Base-by-base conservation (phyloP, 331 rosid genomes). In the Stylosanthes scabra region DNA sequence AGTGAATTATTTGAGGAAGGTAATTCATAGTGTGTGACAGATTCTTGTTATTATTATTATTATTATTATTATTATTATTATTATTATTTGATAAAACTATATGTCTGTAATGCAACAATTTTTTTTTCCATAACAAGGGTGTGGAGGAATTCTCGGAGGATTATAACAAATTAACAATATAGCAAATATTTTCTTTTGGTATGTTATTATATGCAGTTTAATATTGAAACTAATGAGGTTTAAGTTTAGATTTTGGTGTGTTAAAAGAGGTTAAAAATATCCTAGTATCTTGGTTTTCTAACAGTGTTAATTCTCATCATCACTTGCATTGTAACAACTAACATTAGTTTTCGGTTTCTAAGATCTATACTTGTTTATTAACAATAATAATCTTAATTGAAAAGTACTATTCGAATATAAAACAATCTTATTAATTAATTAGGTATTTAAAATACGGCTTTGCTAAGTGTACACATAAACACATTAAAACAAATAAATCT, bases 1-100 rank as follows among this genome's bases (percentile, higher is more conserved):
- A 59, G 63, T 41, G 34, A 71, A 78, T 46, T 72, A 78, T 46
- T 72, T 37, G 63, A 71, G 81, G 72, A 64, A 70, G 86, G 87
- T 2, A 63, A 5, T 75, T 58, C 87, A 76, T 83, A 9, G 71
- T 46, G 87, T 46, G 87, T 46, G 87, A 90, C 91, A 79, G 64
- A 88, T 81, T 87, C 29, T 81, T 52, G 8, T 52, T 52, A 9
- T 14, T 52, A 84, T 70, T 78, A n/a, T 20, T 20, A 0, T 20
- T 20, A 20, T 20, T 20, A 0, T 20, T 20, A 20, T 20, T 0
- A 0, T 20, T 20, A 0, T 20, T 20, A 20, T 20, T 20, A 0
- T 20, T 20, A 20, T 20, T 0, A 0, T 71, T 78, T 50, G 58
- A 34, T 34, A 34, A 34, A 34, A 34, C 39, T 34, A 34, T 34